These are phyloP conservation scores for Dactylellina drechsleri DNA, from an alignment of 2,329 filamentous ascomycete genomes.

Conservation along the genomic window DNA sequence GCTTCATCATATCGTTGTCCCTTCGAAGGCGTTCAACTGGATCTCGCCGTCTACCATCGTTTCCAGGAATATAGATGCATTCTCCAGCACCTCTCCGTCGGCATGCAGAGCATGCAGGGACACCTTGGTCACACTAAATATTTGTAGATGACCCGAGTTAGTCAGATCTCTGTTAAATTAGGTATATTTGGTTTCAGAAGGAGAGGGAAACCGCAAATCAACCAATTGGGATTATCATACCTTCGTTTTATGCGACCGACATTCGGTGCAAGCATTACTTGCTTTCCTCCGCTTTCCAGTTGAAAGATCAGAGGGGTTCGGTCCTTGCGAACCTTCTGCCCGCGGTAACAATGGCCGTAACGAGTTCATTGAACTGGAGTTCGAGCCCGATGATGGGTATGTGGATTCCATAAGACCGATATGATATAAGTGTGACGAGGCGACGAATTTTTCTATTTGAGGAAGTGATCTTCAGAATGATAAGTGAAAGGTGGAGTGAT, in stretches of 20 bases:
- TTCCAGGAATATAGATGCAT: constrained; percentile 48
- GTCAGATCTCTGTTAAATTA: neutral
- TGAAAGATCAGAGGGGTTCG: constrained; percentile 45
- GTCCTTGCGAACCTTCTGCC: constrained; percentile 47
- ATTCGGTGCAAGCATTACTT: constrained; percentile 52
- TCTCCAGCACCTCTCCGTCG: constrained; percentile 38
- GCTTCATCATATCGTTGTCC: constrained; percentile 52
- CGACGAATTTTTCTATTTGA: constrained; percentile 6
- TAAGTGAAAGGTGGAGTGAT: neutral
- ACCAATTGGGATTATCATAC: constrained; percentile 2
- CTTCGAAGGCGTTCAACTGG: constrained; percentile 43
- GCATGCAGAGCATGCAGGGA: constrained; percentile 45
- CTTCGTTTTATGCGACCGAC: constrained; percentile 53
- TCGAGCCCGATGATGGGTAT: constrained; percentile 45
- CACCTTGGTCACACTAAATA: constrained; percentile 47
- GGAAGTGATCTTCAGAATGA: constrained; percentile 40
- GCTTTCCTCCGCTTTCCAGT: constrained; percentile 51
- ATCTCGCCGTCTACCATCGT: constrained; percentile 49
- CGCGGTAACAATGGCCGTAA: constrained; percentile 47
- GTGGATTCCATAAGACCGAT: constrained; percentile 29
- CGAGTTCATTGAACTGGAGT: constrained; percentile 52
- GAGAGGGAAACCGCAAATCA: no score
- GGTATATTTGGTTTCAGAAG: no score
- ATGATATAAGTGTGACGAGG: neutral
- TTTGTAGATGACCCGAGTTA: neutral